Evolutionary conservation across 345 rosid genomes (phyloP).

Genomic region (Lagerstroemia speciosa): DNA sequence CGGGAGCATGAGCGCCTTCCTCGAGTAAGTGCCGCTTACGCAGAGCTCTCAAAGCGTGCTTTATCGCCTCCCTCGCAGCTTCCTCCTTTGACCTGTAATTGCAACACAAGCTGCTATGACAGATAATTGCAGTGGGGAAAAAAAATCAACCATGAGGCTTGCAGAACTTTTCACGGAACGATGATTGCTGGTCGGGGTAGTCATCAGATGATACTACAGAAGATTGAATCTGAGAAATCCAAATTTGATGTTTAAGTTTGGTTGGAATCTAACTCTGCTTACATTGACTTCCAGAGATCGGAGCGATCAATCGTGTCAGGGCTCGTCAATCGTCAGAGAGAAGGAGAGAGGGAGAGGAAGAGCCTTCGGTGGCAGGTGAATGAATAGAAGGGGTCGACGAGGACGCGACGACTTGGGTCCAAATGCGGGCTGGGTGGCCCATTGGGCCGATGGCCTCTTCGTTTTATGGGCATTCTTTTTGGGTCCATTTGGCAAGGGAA

Average conservation of each 20-base stretch:
- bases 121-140: not conserved
- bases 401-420: not conserved
- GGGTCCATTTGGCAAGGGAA: no score
- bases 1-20: constrained; percentile 91
- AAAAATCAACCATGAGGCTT: not conserved
- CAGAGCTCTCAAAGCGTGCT: constrained; percentile 73
- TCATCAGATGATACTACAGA: not conserved
- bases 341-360: not conserved
- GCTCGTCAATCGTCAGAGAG: not conserved
- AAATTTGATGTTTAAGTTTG: not conserved
- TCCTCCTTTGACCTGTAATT: constrained; percentile 47
- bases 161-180: not conserved
- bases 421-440: not conserved
- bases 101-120: not conserved
- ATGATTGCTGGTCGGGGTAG: not conserved
- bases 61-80: constrained; percentile 55
- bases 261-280: not conserved
- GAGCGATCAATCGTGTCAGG: constrained; percentile 3
- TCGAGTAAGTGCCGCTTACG: constrained; percentile 78
- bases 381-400: not conserved
- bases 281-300: not conserved
- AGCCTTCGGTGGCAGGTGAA: not conserved
- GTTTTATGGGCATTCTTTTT: not conserved
- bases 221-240: not conserved
- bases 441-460: not conserved